Conservation (phyloP, 2,329 filamentous ascomycete genomes). For the Trichophyton benhamiae region DNA sequence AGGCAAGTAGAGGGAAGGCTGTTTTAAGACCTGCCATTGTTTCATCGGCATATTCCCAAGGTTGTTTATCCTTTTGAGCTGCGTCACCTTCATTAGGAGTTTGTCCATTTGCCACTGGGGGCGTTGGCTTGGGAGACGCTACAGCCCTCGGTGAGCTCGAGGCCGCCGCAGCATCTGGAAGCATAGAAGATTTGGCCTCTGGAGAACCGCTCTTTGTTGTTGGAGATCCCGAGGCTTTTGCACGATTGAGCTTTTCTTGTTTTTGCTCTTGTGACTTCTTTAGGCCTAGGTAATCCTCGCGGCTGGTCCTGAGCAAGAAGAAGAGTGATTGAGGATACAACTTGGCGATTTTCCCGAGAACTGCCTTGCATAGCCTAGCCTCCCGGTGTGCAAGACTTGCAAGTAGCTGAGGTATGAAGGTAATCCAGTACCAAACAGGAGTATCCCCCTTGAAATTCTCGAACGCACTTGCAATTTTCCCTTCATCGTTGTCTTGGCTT, state of each 20-base stretch:
- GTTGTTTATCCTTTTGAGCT: slow-evolving; percentile 41
- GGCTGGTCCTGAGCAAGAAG: slow-evolving; percentile 83
- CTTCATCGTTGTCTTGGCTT: slow-evolving; percentile 80
- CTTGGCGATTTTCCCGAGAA: slow-evolving; percentile 88
- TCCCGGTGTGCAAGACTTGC: slow-evolving; percentile 87
- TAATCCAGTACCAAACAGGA: slow-evolving; percentile 99
- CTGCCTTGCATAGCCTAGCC: slow-evolving; percentile 69
- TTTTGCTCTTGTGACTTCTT: slow-evolving; percentile 69
- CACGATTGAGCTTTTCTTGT: slow-evolving; percentile 46
- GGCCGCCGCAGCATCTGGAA: slow-evolving; percentile 32
- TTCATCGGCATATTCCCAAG: slow-evolving; percentile 94
- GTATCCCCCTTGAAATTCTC: slow-evolving; percentile 96
- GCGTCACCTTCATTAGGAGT: slow-evolving; percentile 16
- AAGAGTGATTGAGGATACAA: slow-evolving; percentile 91
- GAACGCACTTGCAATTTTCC: slow-evolving; percentile 71
- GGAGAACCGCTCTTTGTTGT: slow-evolving; percentile 22
- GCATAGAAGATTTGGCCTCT: slow-evolving; percentile 16
- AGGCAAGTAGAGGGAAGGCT: slow-evolving; percentile 82
- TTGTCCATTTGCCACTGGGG: not conserved
- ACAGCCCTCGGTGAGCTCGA: slow-evolving; percentile 15
- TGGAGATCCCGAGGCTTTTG: slow-evolving; percentile 44
- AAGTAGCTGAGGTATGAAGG: slow-evolving; percentile 91
- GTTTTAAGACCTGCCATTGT: slow-evolving; percentile 94
- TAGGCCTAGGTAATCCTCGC: slow-evolving; percentile 85
- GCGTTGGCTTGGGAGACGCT: not conserved